Conservation (phyloP, 768 basidiomycete species). For the Suillus fuscotomentosus region DNA sequence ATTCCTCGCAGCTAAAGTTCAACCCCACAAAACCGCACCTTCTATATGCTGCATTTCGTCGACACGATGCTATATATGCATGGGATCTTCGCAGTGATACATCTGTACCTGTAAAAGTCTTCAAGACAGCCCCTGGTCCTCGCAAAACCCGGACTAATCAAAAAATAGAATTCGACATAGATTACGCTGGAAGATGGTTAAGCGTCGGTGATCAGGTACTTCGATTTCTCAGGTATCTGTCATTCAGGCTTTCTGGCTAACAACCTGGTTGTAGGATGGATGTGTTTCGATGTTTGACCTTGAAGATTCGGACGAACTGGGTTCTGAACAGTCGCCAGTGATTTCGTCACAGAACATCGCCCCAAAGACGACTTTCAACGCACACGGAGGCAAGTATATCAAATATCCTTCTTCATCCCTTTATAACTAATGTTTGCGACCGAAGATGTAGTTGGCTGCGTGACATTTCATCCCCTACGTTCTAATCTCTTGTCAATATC, state of each 20-base stretch:
- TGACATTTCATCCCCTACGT: slow-evolving; percentile 67
- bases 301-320: slow-evolving; percentile 6
- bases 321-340: neutral
- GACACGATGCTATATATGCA: slow-evolving; percentile 53
- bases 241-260: neutral
- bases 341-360: slow-evolving; percentile 11
- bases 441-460: slow-evolving; percentile 71
- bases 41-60: slow-evolving; percentile 78
- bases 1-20: slow-evolving; percentile 61
- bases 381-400: slow-evolving; percentile 53
- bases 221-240: neutral
- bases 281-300: slow-evolving; percentile 60
- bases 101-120: slow-evolving; percentile 40
- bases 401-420: neutral
- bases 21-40: slow-evolving; percentile 70
- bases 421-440: neutral
- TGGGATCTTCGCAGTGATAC: slow-evolving; percentile 78
- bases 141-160: slow-evolving; percentile 60
- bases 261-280: slow-evolving; percentile 45
- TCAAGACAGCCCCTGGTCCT: slow-evolving; percentile 4
- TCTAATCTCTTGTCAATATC: slow-evolving; percentile 63
- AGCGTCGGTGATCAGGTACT: slow-evolving; percentile 66
- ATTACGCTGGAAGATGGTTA: slow-evolving; percentile 62
- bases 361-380: slow-evolving; percentile 42
- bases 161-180: slow-evolving; percentile 74